phyloP scores from a whole-genome alignment of 306 rosid genomes.

The Cucurbita ficifolia region DNA sequence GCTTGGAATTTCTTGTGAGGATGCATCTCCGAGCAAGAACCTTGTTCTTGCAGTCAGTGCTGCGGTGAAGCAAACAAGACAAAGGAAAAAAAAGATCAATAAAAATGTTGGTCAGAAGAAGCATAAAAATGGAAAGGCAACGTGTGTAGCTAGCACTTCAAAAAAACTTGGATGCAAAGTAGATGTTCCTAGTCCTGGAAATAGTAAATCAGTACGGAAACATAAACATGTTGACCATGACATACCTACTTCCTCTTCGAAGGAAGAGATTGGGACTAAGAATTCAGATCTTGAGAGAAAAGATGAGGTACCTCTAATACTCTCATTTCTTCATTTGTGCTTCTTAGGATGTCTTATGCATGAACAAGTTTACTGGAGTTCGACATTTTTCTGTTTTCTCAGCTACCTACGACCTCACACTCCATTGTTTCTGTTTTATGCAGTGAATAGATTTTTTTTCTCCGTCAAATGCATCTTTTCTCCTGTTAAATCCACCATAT shows the following conservation, averaged over 20 bases:
- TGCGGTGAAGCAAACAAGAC: constrained; percentile 32
- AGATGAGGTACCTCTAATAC: constrained; percentile 48
- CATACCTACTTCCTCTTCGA: constrained; percentile 34
- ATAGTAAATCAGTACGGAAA: constrained; percentile 42
- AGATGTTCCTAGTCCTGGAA: constrained; percentile 21
- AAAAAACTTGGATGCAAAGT: constrained; percentile 27
- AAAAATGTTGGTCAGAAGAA: constrained; percentile 41
- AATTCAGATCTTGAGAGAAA: constrained; percentile 32
- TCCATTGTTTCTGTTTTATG: background rate
- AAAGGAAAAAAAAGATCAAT: constrained; percentile 46
- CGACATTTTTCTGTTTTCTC: background rate
- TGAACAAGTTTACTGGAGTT: background rate
- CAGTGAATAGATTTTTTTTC: background rate
- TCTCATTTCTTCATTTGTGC: background rate
- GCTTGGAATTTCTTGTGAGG: constrained; percentile 29
- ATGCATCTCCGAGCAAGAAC: constrained; percentile 29
- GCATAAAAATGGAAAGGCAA: constrained; percentile 52
- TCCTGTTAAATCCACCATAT: background rate
- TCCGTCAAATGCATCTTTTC: background rate
- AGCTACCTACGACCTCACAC: background rate
- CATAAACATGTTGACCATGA: constrained; percentile 38
- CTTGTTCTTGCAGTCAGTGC: constrained; percentile 59
- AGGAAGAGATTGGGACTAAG: constrained; percentile 38
- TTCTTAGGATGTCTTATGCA: background rate
- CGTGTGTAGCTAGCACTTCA: constrained; percentile 23